Conservation (phyloP, 306 rosid genomes). For the Senna tora region DNA sequence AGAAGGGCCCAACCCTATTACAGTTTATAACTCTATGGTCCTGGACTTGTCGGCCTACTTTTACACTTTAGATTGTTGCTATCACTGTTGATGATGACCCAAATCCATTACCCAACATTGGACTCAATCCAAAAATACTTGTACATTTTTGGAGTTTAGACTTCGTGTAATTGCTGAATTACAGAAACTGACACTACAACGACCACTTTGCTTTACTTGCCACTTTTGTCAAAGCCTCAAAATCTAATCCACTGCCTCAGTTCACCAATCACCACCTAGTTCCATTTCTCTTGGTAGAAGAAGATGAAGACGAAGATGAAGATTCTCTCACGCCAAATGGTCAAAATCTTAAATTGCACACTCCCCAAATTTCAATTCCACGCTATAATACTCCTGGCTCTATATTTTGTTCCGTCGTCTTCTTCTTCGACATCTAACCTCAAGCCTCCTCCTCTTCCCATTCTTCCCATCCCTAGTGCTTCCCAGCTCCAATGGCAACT, state of each 20-base stretch:
- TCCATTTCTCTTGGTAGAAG: background rate
- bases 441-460: slow-evolving; percentile 78
- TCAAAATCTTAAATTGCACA: slow-evolving; percentile 29
- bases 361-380: slow-evolving; percentile 36
- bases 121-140: too few species aligned
- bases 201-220: background rate
- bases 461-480: slow-evolving; percentile 75
- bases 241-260: background rate
- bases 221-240: background rate
- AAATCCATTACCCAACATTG: too few species aligned
- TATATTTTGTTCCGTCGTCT: slow-evolving; percentile 33
- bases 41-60: background rate
- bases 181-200: background rate
- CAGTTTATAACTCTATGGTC: background rate
- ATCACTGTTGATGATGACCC: too few species aligned
- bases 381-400: slow-evolving; percentile 25
- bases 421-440: background rate
- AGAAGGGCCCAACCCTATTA: too few species aligned
- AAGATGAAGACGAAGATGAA: slow-evolving; percentile 7
- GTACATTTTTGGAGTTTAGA: too few species aligned
- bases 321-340: background rate
- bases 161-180: too few species aligned
- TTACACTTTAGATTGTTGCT: background rate
- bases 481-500: slow-evolving; percentile 91
- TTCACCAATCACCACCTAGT: background rate